Conservation (phyloP, 2,329 filamentous ascomycete species). For the Xylariaceae sp. region DNA sequence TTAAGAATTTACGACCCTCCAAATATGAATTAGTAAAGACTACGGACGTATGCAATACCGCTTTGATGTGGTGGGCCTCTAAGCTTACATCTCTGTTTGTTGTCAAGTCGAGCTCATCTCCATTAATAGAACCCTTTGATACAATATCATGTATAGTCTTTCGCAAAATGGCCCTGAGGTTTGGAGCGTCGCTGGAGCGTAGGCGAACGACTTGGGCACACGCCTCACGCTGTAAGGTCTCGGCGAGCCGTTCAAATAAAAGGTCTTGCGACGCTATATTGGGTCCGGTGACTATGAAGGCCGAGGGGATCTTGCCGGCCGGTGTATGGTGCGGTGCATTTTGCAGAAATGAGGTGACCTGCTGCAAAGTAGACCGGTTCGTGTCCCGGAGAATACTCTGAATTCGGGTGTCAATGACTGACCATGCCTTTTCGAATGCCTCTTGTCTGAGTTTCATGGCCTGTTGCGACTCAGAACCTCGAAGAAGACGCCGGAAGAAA, state of each 20-base stretch:
- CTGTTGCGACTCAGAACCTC: constrained; percentile 48
- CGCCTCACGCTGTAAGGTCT: constrained; percentile 45
- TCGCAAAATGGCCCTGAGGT: constrained; percentile 69
- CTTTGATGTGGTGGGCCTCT: neutral
- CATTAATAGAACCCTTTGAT: constrained; percentile 43
- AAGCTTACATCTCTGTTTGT: constrained; percentile 46
- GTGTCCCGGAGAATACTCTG: constrained; percentile 57
- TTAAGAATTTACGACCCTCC: constrained; percentile 62
- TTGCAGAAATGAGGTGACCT: constrained; percentile 55
- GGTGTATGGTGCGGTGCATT: constrained; percentile 31
- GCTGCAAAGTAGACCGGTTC: constrained; percentile 56
- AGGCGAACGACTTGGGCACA: constrained; percentile 60
- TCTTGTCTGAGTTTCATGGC: constrained; percentile 52
- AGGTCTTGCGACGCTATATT: constrained; percentile 72
- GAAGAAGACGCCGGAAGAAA: constrained; percentile 50
- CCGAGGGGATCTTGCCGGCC: constrained; percentile 57
- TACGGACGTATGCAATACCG: neutral
- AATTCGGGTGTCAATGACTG: constrained; percentile 58
- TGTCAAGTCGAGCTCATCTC: constrained; percentile 49
- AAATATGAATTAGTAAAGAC: constrained; percentile 14
- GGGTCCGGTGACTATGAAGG: constrained; percentile 71
- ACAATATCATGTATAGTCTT: constrained; percentile 67
- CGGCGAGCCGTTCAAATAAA: constrained; percentile 67
- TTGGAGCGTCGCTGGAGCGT: constrained; percentile 66
- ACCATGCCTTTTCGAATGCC: constrained; percentile 62